Base-by-base conservation (phyloP, 2,329 filamentous ascomycete genomes). In the Pyricularia pennisetigena region DNA sequence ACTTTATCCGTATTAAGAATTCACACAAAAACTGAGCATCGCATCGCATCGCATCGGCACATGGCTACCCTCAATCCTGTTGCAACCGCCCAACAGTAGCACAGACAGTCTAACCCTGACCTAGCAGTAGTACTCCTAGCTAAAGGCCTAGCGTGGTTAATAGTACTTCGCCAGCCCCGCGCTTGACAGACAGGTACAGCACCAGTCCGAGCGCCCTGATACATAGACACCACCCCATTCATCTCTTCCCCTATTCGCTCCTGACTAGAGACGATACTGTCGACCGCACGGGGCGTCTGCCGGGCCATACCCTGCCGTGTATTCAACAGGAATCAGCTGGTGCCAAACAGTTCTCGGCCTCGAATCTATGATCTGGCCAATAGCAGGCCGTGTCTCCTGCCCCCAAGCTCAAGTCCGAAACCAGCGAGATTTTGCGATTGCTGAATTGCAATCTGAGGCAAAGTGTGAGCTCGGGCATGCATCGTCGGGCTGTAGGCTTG, bases 331-430 rank as follows among this genome's bases (percentile, higher is more conserved):
- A 61, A 61, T 61, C 23, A 61, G 57, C 57, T 23, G n/a, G 10
- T 61, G 57, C 24, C 57, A 24, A 16, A 61, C n/a, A 26, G 57
- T 23, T 16, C 57, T 26, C 57, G 57, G 57, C 57, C 57, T 26
- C 57, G 14, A 12, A 12, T 12, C n/a, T 10, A 14, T n/a, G 23
- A 28, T 16, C 20, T 54, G 26, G 49, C 66, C 66, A 67, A 67
- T 67, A 16, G 57, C 57, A 67, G 23, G 4, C 16, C 54, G 6
- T 24, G 57, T 63, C n/a, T 61, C 57, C 20, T 57, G 12, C 29
- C 66, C 66, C 66, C 66, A 67, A 62, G n/a, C 29, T 16, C 54
- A 26, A 63, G 66, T 67, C 66, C 66, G 66, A 67, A 67, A 67
- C 66, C 57, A 67, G 66, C 26, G 54, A 67, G 66, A 28, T n/a